phyloP scores from a whole-genome alignment of 495 filamentous ascomycete genomes.

The Acidiella bohemica region DNA sequence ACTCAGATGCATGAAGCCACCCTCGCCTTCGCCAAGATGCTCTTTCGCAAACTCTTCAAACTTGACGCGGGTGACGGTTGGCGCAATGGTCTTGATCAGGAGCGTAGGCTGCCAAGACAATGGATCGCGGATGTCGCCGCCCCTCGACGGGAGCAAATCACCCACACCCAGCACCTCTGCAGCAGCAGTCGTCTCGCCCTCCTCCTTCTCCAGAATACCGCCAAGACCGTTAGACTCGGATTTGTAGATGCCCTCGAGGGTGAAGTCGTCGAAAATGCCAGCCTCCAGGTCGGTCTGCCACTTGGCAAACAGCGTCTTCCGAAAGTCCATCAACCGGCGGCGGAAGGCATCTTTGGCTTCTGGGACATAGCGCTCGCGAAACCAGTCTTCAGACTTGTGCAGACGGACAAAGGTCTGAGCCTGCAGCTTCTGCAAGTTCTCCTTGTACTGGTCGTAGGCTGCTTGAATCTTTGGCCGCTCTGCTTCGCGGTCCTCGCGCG shows the following conservation, averaged over 20 bases:
- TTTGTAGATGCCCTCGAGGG: conserved; percentile 89
- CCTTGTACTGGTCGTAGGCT: conserved; percentile 88
- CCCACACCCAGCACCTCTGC: conserved; percentile 87
- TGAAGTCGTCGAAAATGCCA: conserved; percentile 85
- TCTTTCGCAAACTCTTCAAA: conserved; percentile 87
- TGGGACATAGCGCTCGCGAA: conserved; percentile 84
- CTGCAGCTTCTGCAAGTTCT: conserved; percentile 84
- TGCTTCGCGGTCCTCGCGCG: conserved; percentile 71
- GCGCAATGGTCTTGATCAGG: conserved; percentile 95
- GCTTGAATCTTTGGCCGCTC: conserved; percentile 81
- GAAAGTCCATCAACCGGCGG: conserved; percentile 56
- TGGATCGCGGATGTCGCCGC: conserved; percentile 73
- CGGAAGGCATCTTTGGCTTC: conserved; percentile 61
- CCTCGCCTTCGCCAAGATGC: conserved; percentile 71
- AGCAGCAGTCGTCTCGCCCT: conserved; percentile 77
- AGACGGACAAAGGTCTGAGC: conserved; percentile 74
- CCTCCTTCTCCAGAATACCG: conserved; percentile 82
- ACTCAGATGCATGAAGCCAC: conserved; percentile 82
- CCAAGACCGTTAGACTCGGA: conserved; percentile 79
- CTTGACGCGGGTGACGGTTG: conserved; percentile 86
- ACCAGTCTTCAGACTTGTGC: conserved; percentile 94
- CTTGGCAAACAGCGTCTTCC: conserved; percentile 57
- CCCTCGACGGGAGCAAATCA: conserved; percentile 67
- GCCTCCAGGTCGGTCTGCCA: conserved; percentile 74
- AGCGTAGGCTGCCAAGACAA: conserved; percentile 73